phyloP scores from a whole-genome alignment of 495 filamentous ascomycete species.

The Parathielavia hyrcaniae region DNA sequence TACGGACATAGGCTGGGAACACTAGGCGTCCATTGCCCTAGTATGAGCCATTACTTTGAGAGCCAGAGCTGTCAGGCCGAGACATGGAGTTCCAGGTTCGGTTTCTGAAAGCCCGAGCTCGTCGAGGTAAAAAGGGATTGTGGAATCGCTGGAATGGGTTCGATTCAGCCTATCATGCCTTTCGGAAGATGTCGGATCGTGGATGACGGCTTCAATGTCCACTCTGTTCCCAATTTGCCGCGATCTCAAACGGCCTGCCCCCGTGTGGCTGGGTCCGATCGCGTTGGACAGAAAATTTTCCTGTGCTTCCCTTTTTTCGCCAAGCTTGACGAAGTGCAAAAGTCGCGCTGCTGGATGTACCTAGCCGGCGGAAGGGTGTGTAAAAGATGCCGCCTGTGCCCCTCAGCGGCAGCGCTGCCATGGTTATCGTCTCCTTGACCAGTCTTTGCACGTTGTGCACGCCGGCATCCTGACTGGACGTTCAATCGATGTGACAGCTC shows the following conservation, averaged over 20 bases:
- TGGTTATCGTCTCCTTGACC: background rate
- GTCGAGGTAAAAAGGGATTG: no score
- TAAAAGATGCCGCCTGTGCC: constrained; percentile 8
- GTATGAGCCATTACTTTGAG: constrained; percentile 18
- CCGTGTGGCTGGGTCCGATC: constrained; percentile 10
- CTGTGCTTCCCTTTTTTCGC: background rate
- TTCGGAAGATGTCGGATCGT: constrained; percentile 21
- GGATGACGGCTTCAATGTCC: background rate
- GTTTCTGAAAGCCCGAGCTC: background rate
- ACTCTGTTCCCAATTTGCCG: constrained; percentile 3
- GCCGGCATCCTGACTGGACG: constrained; percentile 16
- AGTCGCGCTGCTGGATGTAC: background rate
- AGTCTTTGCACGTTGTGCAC: constrained; percentile 14
- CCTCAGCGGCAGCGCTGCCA: constrained; percentile 4
- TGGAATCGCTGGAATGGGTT: constrained; percentile 2
- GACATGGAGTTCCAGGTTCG: background rate
- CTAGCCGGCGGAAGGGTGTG: constrained; percentile 2
- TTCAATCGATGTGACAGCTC: background rate
- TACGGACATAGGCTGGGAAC: background rate
- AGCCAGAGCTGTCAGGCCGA: constrained; percentile 8
- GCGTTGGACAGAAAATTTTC: constrained; percentile 13
- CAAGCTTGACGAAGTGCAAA: no score
- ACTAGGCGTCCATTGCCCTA: background rate
- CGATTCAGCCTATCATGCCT: constrained; percentile 23
- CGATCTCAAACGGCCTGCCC: constrained; percentile 6